Evolutionary conservation across 805 yeast genomes (phyloP).

Genomic region (Suhomyces vadensis): DNA sequence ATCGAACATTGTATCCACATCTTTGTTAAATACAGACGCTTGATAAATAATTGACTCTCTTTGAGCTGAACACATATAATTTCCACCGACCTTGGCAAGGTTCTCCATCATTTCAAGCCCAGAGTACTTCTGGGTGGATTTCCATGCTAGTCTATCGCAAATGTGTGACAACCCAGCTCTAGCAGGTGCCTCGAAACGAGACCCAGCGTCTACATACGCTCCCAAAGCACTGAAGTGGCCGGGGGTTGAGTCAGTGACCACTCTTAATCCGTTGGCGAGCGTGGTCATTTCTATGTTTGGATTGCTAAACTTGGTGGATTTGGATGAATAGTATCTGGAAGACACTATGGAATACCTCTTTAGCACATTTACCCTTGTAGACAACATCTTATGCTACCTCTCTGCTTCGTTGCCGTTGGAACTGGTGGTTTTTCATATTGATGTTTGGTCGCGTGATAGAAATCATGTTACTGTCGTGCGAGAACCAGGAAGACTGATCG

Average conservation of each 20-base stretch:
- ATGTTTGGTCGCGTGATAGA: not conserved
- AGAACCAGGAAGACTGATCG: too few relatives aligned
- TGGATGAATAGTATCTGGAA: not conserved
- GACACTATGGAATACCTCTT: not conserved
- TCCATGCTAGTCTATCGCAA: conserved; percentile 82
- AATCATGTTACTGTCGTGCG: too few relatives aligned
- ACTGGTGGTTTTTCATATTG: too few relatives aligned
- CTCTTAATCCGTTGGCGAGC: conserved; percentile 73
- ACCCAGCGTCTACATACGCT: conserved; percentile 85
- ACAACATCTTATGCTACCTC: not conserved
- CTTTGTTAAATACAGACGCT: conserved; percentile 88
- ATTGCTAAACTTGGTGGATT: conserved; percentile 7
- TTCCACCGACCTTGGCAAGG: conserved; percentile 84
- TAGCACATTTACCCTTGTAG: conserved; percentile 3
- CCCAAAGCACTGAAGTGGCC: conserved; percentile 93
- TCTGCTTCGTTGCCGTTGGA: not conserved
- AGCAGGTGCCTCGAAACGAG: conserved; percentile 67
- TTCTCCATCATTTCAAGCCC: conserved; percentile 74
- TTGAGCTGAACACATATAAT: conserved; percentile 88
- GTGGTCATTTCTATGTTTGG: conserved; percentile 35
- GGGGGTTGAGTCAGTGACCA: conserved; percentile 82
- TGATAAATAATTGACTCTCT: conserved; percentile 92
- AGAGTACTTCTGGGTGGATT: conserved; percentile 57
- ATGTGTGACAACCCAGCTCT: conserved; percentile 79
- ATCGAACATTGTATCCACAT: conserved; percentile 75